Evolutionary conservation across 75 land plant species (phyloP).

Genomic region (Isoetes taiwanensis): DNA sequence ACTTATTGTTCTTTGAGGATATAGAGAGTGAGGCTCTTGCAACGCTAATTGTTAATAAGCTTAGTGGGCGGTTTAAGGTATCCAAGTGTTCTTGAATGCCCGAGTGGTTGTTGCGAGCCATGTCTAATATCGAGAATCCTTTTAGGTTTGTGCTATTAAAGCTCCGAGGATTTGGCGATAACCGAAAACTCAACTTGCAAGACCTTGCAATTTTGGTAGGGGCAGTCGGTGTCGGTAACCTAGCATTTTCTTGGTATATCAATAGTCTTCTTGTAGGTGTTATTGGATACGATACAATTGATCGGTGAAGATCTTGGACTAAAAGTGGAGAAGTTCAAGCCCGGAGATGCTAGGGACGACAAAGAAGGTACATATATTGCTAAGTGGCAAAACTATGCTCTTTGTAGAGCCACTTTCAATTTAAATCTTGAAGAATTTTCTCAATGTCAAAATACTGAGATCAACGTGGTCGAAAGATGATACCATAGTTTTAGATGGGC

Average conservation of each 20-base stretch:
- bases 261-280: background rate
- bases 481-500: background rate
- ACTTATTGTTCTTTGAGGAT: too few species aligned
- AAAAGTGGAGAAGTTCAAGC: background rate
- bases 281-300: background rate
- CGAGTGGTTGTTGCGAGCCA: too few species aligned
- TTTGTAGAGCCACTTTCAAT: too few species aligned
- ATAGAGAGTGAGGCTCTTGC: too few species aligned
- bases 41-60: too few species aligned
- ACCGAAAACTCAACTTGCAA: background rate
- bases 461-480: background rate
- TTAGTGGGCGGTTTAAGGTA: too few species aligned
- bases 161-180: slow-evolving; percentile 4
- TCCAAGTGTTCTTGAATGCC: too few species aligned
- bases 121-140: too few species aligned
- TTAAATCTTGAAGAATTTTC: background rate
- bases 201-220: background rate
- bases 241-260: background rate
- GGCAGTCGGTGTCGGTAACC: too few species aligned
- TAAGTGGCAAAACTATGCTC: too few species aligned
- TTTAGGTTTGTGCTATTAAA: background rate
- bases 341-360: background rate
- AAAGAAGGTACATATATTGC: background rate
- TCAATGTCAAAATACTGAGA: background rate
- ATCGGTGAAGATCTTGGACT: background rate